These are phyloP conservation scores for Dactylonectria macrodidyma DNA, from an alignment of 2,329 filamentous ascomycete species.

Conservation along the genomic window DNA sequence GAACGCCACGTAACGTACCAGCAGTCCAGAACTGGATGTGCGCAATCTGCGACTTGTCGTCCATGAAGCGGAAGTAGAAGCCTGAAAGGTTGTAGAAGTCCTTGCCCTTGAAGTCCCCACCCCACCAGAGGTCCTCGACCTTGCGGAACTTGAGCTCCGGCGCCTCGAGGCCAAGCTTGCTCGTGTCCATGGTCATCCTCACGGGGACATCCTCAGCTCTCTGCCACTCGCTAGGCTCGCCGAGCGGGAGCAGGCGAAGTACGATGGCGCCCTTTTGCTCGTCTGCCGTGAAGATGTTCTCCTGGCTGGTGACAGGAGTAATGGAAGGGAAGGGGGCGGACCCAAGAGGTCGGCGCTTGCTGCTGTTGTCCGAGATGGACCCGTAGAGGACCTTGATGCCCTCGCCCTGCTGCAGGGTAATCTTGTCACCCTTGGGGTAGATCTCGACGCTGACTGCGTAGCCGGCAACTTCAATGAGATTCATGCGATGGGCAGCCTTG, in stretches of 20 bases:
- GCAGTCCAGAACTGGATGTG: slow-evolving; percentile 33
- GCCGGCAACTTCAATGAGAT: slow-evolving; percentile 11
- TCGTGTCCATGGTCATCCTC: neutral
- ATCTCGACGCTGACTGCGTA: slow-evolving; percentile 13
- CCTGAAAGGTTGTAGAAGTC: slow-evolving; percentile 29
- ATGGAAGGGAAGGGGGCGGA: neutral
- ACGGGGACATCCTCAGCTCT: neutral
- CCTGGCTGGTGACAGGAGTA: neutral
- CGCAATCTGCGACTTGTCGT: slow-evolving; percentile 18
- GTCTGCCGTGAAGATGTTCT: neutral
- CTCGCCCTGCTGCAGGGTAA: neutral
- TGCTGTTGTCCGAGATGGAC: neutral
- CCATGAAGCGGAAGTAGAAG: slow-evolving; percentile 25
- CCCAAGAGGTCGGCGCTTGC: neutral
- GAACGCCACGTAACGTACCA: slow-evolving; percentile 4
- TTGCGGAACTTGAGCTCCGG: neutral
- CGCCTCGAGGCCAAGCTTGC: neutral
- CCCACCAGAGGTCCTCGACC: slow-evolving; percentile 18
- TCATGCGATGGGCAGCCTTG: neutral
- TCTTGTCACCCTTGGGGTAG: neutral
- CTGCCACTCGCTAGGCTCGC: neutral
- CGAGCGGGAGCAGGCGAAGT: neutral
- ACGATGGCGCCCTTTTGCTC: neutral
- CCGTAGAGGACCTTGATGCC: neutral
- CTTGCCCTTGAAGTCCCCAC: slow-evolving; percentile 12